Conservation (phyloP, 2,329 filamentous ascomycete genomes). For the Grosmannia clavigera region DNA sequence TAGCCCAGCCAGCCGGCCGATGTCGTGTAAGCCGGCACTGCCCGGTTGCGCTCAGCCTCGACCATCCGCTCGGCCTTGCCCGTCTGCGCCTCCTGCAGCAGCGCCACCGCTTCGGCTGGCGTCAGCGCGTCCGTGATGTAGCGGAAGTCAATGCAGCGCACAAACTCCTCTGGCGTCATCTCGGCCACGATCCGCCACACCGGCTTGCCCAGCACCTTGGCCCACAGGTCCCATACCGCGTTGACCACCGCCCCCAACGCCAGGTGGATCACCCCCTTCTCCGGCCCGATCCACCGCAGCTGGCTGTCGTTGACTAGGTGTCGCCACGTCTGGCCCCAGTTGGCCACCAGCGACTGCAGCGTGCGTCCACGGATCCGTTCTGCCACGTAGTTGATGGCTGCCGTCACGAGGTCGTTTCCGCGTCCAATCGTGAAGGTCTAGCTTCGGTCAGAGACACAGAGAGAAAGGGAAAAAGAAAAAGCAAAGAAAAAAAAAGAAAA, state of each 20-base stretch:
- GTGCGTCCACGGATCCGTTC: conserved; percentile 64
- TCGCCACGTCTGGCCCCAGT: conserved; percentile 85
- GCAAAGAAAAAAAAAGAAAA: not conserved
- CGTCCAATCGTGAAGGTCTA: conserved; percentile 74
- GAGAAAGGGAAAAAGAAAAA: not conserved
- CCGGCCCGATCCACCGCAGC: conserved; percentile 84
- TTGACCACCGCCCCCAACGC: conserved; percentile 83
- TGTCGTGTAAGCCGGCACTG: conserved; percentile 85
- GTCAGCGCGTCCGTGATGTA: conserved; percentile 93
- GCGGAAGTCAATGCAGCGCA: conserved; percentile 81
- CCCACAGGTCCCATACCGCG: conserved; percentile 93
- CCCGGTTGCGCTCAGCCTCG: conserved; percentile 60
- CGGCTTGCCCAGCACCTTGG: conserved; percentile 72
- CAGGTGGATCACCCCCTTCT: conserved; percentile 89
- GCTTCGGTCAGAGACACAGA: not conserved
- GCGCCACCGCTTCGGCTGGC: conserved; percentile 63
- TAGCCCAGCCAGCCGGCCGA: conserved; percentile 89
- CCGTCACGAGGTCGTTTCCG: conserved; percentile 85
- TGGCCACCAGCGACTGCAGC: conserved; percentile 60
- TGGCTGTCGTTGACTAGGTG: conserved; percentile 86
- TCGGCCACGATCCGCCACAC: conserved; percentile 85
- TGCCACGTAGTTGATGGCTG: conserved; percentile 67
- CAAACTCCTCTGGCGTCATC: conserved; percentile 79
- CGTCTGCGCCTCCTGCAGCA: conserved; percentile 53
- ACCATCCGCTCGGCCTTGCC: conserved; percentile 60